A percentile compares a stretch with the other conserved stretches of the same genome.
phyloP scores from a whole-genome alignment of 495 filamentous ascomycete genomes.

The Tuber aestivum region DNA sequence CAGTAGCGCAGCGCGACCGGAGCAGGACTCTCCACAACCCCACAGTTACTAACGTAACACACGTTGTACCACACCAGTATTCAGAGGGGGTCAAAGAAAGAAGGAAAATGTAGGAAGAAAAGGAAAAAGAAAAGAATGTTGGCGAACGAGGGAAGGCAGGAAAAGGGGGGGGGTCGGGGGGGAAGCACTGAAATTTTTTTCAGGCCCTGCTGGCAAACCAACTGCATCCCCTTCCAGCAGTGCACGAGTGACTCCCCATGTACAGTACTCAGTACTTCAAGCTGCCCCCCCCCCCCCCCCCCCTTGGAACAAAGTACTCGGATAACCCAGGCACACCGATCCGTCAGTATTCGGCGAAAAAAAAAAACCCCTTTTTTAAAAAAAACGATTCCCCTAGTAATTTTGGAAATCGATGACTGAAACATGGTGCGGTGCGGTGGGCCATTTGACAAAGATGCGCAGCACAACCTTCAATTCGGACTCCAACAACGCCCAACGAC shows the following conservation, averaged over 20 bases:
- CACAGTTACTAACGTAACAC: neutral
- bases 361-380: too few relatives aligned
- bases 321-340: too few relatives aligned
- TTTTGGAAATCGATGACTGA: too few relatives aligned
- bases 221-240: neutral
- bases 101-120: neutral
- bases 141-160: neutral
- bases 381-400: too few relatives aligned
- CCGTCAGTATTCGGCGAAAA: too few relatives aligned
- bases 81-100: neutral
- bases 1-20: neutral
- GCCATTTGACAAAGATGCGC: too few relatives aligned
- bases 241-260: neutral
- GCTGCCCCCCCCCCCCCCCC: too few relatives aligned
- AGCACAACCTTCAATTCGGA: too few relatives aligned
- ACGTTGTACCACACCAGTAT: neutral
- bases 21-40: neutral
- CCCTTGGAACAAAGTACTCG: too few relatives aligned
- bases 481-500: too few relatives aligned
- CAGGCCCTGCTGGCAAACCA: neutral
- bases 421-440: too few relatives aligned
- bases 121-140: neutral
- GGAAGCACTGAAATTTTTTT: neutral
- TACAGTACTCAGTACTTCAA: neutral
- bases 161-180: too few relatives aligned